Conservation (phyloP, 129 eudicot species). For the Flaveria bidentis region DNA sequence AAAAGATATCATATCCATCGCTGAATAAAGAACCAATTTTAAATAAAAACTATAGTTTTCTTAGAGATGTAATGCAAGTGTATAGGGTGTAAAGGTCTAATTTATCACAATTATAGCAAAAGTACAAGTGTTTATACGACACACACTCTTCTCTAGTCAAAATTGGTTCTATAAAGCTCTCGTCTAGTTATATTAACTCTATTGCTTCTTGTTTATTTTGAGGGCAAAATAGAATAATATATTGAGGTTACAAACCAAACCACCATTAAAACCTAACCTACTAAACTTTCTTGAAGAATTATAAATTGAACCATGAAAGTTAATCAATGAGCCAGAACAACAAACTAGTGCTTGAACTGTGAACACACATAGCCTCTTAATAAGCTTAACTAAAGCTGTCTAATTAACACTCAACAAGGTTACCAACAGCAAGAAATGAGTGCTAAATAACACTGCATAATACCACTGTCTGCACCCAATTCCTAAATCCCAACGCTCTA, state of each 20-base stretch:
- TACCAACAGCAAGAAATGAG: conserved; percentile 2
- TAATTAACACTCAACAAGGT: background rate
- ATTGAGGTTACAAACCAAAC: background rate
- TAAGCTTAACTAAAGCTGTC: conserved; percentile 6
- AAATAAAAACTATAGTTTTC: no score
- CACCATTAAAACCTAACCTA: background rate
- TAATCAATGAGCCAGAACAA: background rate
- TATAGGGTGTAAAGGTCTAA: no score
- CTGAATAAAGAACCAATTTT: no score
- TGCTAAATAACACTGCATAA: background rate
- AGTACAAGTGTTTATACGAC: no score
- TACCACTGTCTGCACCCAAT: background rate
- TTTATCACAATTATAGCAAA: no score
- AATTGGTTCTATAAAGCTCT: no score
- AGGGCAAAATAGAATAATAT: background rate
- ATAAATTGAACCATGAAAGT: background rate
- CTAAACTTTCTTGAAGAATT: background rate
- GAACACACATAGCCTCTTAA: background rate
- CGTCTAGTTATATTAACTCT: background rate
- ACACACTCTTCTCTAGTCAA: no score
- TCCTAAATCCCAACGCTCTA: background rate
- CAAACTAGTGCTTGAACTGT: background rate
- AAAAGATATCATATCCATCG: no score
- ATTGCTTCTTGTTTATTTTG: background rate
- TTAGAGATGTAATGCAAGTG: no score